These are phyloP conservation scores for Piper longum DNA, from an alignment of 164 flowering plant species.

Conservation along the genomic window DNA sequence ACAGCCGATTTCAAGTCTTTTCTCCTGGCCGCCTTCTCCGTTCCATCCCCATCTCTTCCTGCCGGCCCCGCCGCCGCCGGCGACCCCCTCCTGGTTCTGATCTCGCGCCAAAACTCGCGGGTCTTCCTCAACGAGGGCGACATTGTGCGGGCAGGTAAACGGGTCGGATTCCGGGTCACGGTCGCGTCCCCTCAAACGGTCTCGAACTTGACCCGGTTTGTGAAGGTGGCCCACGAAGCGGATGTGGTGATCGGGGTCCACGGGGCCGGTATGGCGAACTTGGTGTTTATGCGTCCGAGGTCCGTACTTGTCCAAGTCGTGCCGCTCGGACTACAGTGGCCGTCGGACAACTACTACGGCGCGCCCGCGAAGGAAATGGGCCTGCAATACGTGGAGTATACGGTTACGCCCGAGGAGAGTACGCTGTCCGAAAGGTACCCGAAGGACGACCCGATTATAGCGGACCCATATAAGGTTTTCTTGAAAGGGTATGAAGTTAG, in stretches of 20 bases:
- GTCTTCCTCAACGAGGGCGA: constrained; percentile 17
- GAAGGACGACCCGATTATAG: constrained; percentile 10
- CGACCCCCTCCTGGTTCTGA: constrained; percentile 9
- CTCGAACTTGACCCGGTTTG: constrained; percentile 9
- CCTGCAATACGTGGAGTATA: constrained; percentile 17
- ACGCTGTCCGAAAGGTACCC: constrained; percentile 12
- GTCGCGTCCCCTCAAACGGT: constrained; percentile 9
- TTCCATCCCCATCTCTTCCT: not conserved
- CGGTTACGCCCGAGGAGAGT: constrained; percentile 17
- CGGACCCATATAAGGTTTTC: constrained; percentile 8
- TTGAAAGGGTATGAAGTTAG: constrained; percentile 4
- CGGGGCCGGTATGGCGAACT: constrained; percentile 5
- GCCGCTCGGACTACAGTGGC: constrained; percentile 14
- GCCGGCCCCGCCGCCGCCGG: not conserved
- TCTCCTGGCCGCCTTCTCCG: constrained; percentile 2
- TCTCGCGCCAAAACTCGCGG: constrained; percentile 15
- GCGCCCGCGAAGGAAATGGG: constrained; percentile 16
- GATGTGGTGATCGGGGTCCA: constrained; percentile 21
- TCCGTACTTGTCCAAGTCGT: constrained; percentile 10
- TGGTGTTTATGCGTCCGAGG: constrained; percentile 3
- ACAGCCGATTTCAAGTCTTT: constrained; percentile 7
- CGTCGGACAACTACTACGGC: constrained; percentile 15
- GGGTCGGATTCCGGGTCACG: constrained; percentile 16
- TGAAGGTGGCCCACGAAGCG: constrained; percentile 10
- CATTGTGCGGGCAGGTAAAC: constrained; percentile 11